Conservation (phyloP, 805 yeast genomes). For the Crinitomyces ghanaensis region DNA sequence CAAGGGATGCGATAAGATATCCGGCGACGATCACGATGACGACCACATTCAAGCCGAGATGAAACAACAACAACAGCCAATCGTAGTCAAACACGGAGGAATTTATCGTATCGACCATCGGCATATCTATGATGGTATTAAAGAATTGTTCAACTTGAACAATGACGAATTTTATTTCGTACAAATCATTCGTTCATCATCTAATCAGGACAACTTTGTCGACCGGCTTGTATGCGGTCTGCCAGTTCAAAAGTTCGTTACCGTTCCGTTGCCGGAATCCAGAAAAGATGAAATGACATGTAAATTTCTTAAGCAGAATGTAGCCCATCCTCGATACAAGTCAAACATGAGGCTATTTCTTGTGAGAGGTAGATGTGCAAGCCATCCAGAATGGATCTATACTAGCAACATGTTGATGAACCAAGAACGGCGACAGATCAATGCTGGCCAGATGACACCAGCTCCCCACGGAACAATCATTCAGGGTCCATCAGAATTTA, state of each 20-base stretch:
- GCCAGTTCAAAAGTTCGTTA: constrained; percentile 14
- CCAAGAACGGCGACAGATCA: constrained; percentile 9
- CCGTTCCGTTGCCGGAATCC: constrained; percentile 7
- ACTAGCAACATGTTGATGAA: constrained; percentile 5
- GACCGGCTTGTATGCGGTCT: constrained; percentile 1
- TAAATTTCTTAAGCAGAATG: constrained; percentile 41
- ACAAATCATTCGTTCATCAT: constrained; percentile 12
- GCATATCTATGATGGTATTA: constrained; percentile 9
- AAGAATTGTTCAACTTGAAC: constrained; percentile 5
- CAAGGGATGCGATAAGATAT: too few relatives aligned
- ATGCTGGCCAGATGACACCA: constrained; percentile 3
- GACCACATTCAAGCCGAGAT: too few relatives aligned
- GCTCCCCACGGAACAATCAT: not conserved
- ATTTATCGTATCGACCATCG: constrained; percentile 5
- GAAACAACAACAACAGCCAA: not conserved
- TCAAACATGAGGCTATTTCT: constrained; percentile 52
- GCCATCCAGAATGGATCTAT: constrained; percentile 8
- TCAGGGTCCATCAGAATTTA: too few relatives aligned
- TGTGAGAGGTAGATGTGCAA: constrained; percentile 32
- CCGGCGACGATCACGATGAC: too few relatives aligned
- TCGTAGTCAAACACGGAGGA: too few relatives aligned
- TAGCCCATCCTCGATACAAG: constrained; percentile 54
- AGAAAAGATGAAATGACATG: constrained; percentile 21
- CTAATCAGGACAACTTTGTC: constrained; percentile 4
- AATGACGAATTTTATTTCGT: constrained; percentile 14